Evolutionary conservation across 768 basidiomycete species (phyloP), one percentile per base, ranked within the genome.

Genomic region (Serendipita sp.): DNA sequence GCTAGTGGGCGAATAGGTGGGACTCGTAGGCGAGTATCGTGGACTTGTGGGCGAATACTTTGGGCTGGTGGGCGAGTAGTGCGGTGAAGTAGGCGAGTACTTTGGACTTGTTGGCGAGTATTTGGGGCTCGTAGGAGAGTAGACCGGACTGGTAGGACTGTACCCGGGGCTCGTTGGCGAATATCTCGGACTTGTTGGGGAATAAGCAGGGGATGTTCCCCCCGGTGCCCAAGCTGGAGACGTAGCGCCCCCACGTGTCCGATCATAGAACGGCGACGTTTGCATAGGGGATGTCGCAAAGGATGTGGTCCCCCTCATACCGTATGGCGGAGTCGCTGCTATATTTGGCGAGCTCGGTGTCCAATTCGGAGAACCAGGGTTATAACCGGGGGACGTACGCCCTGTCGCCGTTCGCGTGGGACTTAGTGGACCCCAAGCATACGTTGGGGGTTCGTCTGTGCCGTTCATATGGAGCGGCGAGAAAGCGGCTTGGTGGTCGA

Each of bases 341-440:
- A 88, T 85, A 71, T 90, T 92, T 3, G 93, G 92, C 0, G 93
- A 94, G 2, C 89, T 92, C 0, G 90, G 89, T 0, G 90, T 89
- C 66, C 90, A 93, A 13, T 83, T 91, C 7, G 91, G 94, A 2
- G 92, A 95, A 65, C 88, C 88, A 3, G 93, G 92, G 66, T 88
- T 91, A 77, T 94, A 96, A 22, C 85, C 85, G 4, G 93, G 94
- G 2, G 92, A 95, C 88, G 90, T 90, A 7, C 82, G 84, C 44
- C 87, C 89, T 9, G 69, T 65, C 13, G 70, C 71, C 11, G 88
- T 83, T 38, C 88, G 83, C 65, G 85, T 77, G 0, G 93, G 93
- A 67, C 89, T 92, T 72, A 86, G 87, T n/a, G 88, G 93, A 0
- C 81, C 80, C 67, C 86, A 83, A 43, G 78, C 79, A 78, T 88